phyloP scores from a whole-genome alignment of 331 rosid genomes.

The Cydonia oblonga region DNA sequence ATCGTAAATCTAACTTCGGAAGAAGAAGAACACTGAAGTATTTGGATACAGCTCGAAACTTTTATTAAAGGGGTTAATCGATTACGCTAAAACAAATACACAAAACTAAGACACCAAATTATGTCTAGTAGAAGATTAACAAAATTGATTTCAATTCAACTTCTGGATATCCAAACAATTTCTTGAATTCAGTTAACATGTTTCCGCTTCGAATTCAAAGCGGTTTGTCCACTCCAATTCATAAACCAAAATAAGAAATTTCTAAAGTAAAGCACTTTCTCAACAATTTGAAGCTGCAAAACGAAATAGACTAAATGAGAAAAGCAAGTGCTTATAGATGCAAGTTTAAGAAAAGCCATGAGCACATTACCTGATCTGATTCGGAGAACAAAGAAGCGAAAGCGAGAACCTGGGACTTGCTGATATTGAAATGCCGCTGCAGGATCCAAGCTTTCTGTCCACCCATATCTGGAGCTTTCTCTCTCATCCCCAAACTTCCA shows the following conservation, averaged over 20 bases:
- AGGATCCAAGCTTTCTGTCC: conserved; percentile 40
- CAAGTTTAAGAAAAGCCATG: background rate
- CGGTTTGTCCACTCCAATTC: background rate
- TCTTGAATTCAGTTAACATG: background rate
- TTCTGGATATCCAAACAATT: background rate
- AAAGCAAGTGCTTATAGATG: background rate
- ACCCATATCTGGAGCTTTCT: conserved; percentile 25
- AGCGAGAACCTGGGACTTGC: conserved; percentile 47
- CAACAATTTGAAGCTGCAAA: background rate
- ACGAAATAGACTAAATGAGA: conserved; percentile 2
- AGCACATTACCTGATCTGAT: conserved; percentile 75
- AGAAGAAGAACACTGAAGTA: background rate
- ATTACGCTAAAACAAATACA: background rate
- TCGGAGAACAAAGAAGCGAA: conserved; percentile 42
- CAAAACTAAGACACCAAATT: too few relatives aligned
- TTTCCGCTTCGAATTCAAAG: background rate
- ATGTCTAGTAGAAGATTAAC: too few relatives aligned
- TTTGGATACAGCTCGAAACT: background rate
- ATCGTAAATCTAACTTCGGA: background rate
- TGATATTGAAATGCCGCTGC: conserved; percentile 60
- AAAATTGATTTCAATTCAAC: background rate
- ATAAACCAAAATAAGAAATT: background rate
- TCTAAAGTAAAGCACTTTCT: background rate
- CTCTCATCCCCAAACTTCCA: conserved; percentile 24
- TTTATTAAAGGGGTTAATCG: background rate